phyloP scores from a whole-genome alignment of 768 basidiomycete genomes.

The Cystofilobasidium bisporidii region DNA sequence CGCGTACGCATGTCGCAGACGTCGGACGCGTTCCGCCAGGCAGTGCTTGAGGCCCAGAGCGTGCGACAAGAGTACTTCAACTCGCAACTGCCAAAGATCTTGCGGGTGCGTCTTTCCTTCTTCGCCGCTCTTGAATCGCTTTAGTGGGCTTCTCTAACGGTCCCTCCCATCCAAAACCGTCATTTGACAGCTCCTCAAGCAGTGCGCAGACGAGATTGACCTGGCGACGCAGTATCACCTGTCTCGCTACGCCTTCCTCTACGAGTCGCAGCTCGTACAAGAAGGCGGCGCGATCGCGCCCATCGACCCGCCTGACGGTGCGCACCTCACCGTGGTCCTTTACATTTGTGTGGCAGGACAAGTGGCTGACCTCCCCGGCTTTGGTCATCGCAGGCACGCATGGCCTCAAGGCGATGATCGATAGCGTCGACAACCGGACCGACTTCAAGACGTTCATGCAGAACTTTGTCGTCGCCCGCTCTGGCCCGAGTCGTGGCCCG shows the following conservation, averaged over 20 bases:
- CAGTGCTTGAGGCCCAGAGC: slow-evolving; percentile 76
- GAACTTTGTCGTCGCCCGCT: slow-evolving; percentile 86
- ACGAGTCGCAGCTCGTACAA: slow-evolving; percentile 77
- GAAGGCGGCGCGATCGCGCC: slow-evolving; percentile 80
- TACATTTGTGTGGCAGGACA: too few relatives aligned
- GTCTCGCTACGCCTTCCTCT: slow-evolving; percentile 85
- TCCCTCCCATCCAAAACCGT: background rate
- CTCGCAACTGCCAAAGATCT: slow-evolving; percentile 83
- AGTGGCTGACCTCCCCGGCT: too few relatives aligned
- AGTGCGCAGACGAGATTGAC: slow-evolving; percentile 91
- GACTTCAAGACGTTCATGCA: slow-evolving; percentile 98
- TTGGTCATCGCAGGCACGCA: slow-evolving; percentile 37
- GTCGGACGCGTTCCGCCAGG: slow-evolving; percentile 82
- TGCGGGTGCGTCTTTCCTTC: slow-evolving; percentile 58
- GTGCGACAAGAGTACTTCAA: slow-evolving; percentile 97
- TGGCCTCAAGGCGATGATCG: slow-evolving; percentile 76
- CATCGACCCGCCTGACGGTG: slow-evolving; percentile 39
- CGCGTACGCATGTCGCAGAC: slow-evolving; percentile 70
- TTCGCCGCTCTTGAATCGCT: background rate
- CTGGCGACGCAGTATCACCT: slow-evolving; percentile 97
- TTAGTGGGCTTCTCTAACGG: background rate
- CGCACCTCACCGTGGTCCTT: too few relatives aligned
- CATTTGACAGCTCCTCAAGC: slow-evolving; percentile 71
- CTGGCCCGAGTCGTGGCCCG: slow-evolving; percentile 54
- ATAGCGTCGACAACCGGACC: slow-evolving; percentile 82